These are phyloP conservation scores for Symmetrospora coprosmae DNA, from an alignment of 768 basidiomycete species.

Conservation along the genomic window DNA sequence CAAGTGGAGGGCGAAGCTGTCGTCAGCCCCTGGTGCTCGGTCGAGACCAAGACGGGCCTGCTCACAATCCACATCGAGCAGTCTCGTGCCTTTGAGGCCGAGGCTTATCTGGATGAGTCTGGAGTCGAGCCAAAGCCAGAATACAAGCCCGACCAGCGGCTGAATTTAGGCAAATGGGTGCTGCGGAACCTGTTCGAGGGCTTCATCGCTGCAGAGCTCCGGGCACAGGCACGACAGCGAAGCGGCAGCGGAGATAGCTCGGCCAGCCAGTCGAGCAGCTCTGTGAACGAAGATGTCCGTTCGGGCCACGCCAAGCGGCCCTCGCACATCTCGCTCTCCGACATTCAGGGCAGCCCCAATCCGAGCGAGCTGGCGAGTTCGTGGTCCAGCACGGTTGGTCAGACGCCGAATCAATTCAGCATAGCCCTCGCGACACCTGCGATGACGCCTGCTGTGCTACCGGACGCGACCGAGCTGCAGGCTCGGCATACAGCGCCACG, in stretches of 20 bases:
- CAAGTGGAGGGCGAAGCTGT: conserved; percentile 90
- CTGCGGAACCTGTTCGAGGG: conserved; percentile 31
- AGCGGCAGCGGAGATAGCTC: not conserved
- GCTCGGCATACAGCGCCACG: conserved; percentile 20
- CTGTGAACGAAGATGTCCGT: too few species aligned
- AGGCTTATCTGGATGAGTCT: conserved; percentile 36
- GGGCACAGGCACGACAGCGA: conserved; percentile 5
- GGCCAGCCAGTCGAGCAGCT: too few species aligned
- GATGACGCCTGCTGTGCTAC: conserved; percentile 54
- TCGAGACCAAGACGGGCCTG: conserved; percentile 79
- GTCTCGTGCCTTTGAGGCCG: conserved; percentile 69
- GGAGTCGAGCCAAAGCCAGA: not conserved
- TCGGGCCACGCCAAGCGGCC: not conserved
- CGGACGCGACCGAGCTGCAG: conserved; percentile 41
- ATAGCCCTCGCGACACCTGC: conserved; percentile 52
- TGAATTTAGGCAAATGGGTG: conserved; percentile 44
- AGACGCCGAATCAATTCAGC: too few species aligned
- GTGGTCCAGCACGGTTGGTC: too few species aligned
- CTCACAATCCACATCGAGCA: conserved; percentile 77
- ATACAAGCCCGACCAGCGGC: conserved; percentile 48
- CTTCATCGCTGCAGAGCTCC: conserved; percentile 29
- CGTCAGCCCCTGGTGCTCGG: conserved; percentile 61
- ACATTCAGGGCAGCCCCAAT: not conserved
- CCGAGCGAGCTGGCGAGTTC: too few species aligned
- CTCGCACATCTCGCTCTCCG: not conserved